Evolutionary conservation across 495 filamentous ascomycete species (phyloP).

Genomic region (Aspergillus egyptiacus): DNA sequence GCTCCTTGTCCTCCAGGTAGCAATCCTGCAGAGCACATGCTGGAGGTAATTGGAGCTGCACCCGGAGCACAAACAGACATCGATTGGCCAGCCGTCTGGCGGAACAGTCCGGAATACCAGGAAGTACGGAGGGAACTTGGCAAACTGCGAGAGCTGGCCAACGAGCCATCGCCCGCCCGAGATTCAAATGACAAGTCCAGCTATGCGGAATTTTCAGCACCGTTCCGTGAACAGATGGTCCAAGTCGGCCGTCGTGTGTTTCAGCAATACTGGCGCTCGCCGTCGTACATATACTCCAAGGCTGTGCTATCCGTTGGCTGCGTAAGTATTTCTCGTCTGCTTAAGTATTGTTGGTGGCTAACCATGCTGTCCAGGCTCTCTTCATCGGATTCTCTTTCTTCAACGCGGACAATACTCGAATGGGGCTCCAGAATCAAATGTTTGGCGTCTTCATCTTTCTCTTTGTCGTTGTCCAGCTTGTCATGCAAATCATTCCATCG

Average conservation of each 20-base stretch:
- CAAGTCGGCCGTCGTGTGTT: slow-evolving; percentile 49
- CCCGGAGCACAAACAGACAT: slow-evolving; percentile 68
- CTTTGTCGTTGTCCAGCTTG: slow-evolving; percentile 72
- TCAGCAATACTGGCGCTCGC: slow-evolving; percentile 55
- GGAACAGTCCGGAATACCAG: slow-evolving; percentile 62
- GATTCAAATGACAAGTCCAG: slow-evolving; percentile 43
- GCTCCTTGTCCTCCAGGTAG: slow-evolving; percentile 60
- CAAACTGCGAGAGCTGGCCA: slow-evolving; percentile 49
- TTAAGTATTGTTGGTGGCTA: slow-evolving; percentile 49
- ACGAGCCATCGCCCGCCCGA: slow-evolving; percentile 63
- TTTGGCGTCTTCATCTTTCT: slow-evolving; percentile 86
- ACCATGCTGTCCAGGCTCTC: slow-evolving; percentile 48
- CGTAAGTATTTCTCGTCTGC: neutral
- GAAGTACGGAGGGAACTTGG: slow-evolving; percentile 64
- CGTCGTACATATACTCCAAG: slow-evolving; percentile 56
- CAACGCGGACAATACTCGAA: slow-evolving; percentile 61
- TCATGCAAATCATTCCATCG: slow-evolving; percentile 71
- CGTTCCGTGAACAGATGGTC: slow-evolving; percentile 46
- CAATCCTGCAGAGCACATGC: slow-evolving; percentile 95
- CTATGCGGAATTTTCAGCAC: slow-evolving; percentile 48
- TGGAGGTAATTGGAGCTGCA: slow-evolving; percentile 87
- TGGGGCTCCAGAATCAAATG: slow-evolving; percentile 87
- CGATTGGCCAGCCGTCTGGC: slow-evolving; percentile 83
- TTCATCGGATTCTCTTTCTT: slow-evolving; percentile 95
- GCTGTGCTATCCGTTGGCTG: slow-evolving; percentile 46